A percentile compares a stretch with the other conserved stretches of the same genome.
Evolutionary conservation across 2,329 filamentous ascomycete species (phyloP).

Genomic region (Fusarium papillatum): DNA sequence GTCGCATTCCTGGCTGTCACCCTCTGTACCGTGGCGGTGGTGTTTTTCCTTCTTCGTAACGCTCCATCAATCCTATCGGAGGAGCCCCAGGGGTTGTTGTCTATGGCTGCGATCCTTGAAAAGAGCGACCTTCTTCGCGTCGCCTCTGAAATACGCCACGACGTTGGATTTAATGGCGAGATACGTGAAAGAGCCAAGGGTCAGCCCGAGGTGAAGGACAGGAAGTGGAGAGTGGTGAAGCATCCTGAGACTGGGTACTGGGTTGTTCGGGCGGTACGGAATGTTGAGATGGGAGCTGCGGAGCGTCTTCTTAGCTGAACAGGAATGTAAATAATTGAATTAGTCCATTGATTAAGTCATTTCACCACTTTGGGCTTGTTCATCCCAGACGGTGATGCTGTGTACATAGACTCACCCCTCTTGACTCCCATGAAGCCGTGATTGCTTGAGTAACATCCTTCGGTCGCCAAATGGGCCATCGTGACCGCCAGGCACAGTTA

Average conservation of each 20-base stretch:
- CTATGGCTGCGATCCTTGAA: constrained; percentile 16
- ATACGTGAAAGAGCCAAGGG: constrained; percentile 9
- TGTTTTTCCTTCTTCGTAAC: constrained; percentile 1
- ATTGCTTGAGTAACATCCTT: neutral
- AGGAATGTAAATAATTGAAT: neutral
- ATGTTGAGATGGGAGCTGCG: neutral
- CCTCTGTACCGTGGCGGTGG: neutral
- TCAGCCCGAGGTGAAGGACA: constrained; percentile 7
- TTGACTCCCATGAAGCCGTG: neutral
- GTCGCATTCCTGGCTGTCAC: constrained; percentile 13
- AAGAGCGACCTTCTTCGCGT: constrained; percentile 15
- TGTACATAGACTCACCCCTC: neutral
- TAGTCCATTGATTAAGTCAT: neutral
- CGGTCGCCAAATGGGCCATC: neutral
- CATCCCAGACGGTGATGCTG: neutral
- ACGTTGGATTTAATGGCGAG: neutral
- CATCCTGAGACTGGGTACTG: neutral
- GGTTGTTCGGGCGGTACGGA: neutral
- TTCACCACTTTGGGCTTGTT: neutral
- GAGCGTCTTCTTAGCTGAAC: constrained; percentile 7
- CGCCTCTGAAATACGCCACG: constrained; percentile 3
- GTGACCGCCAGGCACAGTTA: neutral
- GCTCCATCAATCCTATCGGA: constrained; percentile 18
- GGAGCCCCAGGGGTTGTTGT: constrained; percentile 21
- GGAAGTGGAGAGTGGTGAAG: constrained; percentile 11